phyloP scores from a whole-genome alignment of 441 rosid species.

The Gossypium schwendimanii region DNA sequence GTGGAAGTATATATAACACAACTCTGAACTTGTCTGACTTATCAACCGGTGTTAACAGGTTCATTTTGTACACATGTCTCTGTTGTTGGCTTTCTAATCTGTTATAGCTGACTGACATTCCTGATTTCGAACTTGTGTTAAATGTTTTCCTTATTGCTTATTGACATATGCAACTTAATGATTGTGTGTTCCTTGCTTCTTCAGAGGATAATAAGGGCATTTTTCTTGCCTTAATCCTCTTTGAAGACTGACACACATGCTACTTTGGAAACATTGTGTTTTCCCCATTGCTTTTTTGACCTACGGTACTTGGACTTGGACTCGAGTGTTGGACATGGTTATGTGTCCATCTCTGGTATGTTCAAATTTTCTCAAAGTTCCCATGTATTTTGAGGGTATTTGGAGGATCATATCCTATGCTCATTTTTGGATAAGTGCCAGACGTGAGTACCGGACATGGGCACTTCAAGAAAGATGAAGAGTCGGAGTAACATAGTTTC shows the following conservation, averaged over 20 bases:
- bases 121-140: background rate
- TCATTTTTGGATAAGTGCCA: background rate
- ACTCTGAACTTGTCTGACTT: constrained; percentile 92
- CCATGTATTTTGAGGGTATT: background rate
- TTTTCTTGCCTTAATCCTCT: background rate
- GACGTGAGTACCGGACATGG: background rate
- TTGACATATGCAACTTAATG: background rate
- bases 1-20: constrained; percentile 79
- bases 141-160: background rate
- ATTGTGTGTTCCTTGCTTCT: background rate
- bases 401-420: background rate
- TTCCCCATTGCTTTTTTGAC: background rate
- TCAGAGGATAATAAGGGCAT: background rate
- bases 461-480: background rate
- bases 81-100: background rate
- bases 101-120: constrained; percentile 9
- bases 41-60: constrained; percentile 90
- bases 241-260: background rate
- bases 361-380: background rate
- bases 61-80: constrained; percentile 8
- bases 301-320: background rate
- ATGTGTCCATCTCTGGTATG: background rate
- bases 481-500: background rate
- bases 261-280: background rate
- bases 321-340: background rate